These are phyloP conservation scores for Oryza meridionalis DNA, from an alignment of 176 grass and related monocot species.

Conservation along the genomic window DNA sequence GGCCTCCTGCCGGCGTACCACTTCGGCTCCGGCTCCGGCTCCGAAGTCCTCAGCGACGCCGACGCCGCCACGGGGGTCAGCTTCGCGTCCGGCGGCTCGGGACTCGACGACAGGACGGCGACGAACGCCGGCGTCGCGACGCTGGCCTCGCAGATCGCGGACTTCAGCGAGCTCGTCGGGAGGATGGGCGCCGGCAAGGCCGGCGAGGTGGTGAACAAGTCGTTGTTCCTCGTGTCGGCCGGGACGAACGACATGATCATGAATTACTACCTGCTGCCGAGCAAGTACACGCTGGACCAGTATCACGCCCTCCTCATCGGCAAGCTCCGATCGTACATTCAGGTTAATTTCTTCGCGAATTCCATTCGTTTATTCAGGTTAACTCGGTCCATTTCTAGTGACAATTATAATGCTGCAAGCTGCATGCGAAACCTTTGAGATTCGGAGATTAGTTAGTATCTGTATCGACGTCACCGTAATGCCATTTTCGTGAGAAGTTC, in stretches of 20 bases:
- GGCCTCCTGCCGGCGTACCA: neutral
- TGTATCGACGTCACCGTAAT: neutral
- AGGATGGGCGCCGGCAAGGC: slow-evolving; percentile 10
- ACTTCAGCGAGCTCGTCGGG: slow-evolving; percentile 39
- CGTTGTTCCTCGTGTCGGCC: slow-evolving; percentile 41
- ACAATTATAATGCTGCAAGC: neutral
- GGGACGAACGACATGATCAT: slow-evolving; percentile 60
- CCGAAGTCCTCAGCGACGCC: neutral
- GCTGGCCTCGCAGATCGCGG: slow-evolving; percentile 31
- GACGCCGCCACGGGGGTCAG: neutral
- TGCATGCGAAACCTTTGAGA: neutral
- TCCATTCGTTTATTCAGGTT: neutral
- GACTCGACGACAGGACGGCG: neutral
- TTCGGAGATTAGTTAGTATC: slow-evolving; percentile 18
- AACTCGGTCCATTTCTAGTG: neutral
- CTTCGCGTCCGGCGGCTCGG: neutral
- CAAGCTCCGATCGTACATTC: slow-evolving; percentile 34
- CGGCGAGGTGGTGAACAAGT: slow-evolving; percentile 33
- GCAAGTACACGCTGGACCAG: slow-evolving; percentile 24
- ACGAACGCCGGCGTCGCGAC: slow-evolving; percentile 20
- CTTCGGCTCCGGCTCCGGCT: neutral
- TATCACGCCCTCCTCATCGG: slow-evolving; percentile 51
- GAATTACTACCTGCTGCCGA: slow-evolving; percentile 51
- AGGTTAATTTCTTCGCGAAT: neutral
- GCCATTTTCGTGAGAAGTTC: neutral